Base-by-base conservation (phyloP, 192 early-diverging fungal species). In the Gonapodya prolifera region DNA sequence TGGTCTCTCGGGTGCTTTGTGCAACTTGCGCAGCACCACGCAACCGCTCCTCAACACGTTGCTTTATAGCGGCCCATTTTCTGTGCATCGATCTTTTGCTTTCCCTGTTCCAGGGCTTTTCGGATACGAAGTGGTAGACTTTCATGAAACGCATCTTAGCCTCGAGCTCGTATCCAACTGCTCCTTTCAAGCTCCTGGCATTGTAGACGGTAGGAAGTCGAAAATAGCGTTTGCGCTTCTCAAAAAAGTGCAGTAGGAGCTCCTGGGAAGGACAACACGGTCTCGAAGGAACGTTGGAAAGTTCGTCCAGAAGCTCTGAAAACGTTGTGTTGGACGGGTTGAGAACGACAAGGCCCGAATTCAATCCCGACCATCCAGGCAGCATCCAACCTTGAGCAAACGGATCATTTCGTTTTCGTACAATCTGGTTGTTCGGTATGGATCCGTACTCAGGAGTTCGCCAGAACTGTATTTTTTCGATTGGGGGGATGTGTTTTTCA, bases 291-390 rank as follows among this genome's bases (percentile, higher is more conserved):
- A 61, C 45, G 8, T 8, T 61, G 45, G 45, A 8, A 23, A 86
- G 69, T 30, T 61, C 35, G 35, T 75, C 30, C 8, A 80, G 0
- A 76, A 88, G 83, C 2, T 70, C n/a, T 0, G 79, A 2, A 69
- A 86, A 84, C 8, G 70, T 75, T 1, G 34, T 16, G 2, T 61
- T 30, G 30, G 77, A 69, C 28, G 87, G 87, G 0, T 61, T 76
- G 30, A 88, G 35, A 2, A 88, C 82, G 31, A 88, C 75, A 0
- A 88, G 70, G 8, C 87, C 87, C 31, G 82, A 81, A 73, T 88
- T 88, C 78, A 88, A 75, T 45, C 35, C 78, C 70, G 17, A 61
- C 34, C 17, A 84, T 85, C 70, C 83, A 85, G 23, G 80, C 81
- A 75, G 84, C 85, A 36, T 77, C 82, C 1, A 75, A 76, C 8